A percentile compares a stretch with the other conserved stretches of the same genome.
phyloP scores from a whole-genome alignment of 164 flowering plant species.

The Umbilicus rupestris region DNA sequence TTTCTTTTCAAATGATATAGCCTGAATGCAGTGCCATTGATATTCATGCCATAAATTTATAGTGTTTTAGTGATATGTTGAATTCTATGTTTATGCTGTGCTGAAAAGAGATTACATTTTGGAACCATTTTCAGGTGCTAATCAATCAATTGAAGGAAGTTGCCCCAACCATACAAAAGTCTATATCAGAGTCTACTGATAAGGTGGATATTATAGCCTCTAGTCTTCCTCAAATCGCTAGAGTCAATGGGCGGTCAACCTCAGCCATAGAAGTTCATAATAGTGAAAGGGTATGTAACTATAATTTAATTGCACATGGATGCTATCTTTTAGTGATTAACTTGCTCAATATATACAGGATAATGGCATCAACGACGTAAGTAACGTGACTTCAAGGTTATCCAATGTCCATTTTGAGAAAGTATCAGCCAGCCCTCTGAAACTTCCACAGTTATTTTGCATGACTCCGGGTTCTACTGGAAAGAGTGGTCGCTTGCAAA shows the following conservation, averaged over 20 bases:
- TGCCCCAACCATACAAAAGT: constrained; percentile 74
- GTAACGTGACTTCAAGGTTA: constrained; percentile 56
- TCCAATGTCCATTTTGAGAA: constrained; percentile 70
- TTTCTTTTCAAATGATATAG: no score
- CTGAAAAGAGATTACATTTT: neutral
- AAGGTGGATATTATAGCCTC: constrained; percentile 65
- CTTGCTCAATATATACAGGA: constrained; percentile 31
- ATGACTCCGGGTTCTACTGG: constrained; percentile 77
- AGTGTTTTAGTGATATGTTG: neutral
- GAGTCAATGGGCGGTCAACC: constrained; percentile 37
- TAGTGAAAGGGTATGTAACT: constrained; percentile 57
- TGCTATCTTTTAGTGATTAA: constrained; percentile 2
- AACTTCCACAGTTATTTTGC: constrained; percentile 87
- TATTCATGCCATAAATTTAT: neutral
- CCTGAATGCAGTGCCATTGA: neutral
- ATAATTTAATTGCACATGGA: neutral
- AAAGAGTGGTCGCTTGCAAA: constrained; percentile 55
- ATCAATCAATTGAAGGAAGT: constrained; percentile 87
- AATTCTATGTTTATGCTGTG: neutral
- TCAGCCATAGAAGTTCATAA: constrained; percentile 60
- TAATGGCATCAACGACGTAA: constrained; percentile 41
- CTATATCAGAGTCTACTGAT: constrained; percentile 73
- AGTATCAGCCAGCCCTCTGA: constrained; percentile 54
- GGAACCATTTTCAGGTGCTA: constrained; percentile 49
- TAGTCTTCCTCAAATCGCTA: constrained; percentile 37